phyloP scores from a whole-genome alignment of 2,329 filamentous ascomycete genomes.

The Phoma sp. region DNA sequence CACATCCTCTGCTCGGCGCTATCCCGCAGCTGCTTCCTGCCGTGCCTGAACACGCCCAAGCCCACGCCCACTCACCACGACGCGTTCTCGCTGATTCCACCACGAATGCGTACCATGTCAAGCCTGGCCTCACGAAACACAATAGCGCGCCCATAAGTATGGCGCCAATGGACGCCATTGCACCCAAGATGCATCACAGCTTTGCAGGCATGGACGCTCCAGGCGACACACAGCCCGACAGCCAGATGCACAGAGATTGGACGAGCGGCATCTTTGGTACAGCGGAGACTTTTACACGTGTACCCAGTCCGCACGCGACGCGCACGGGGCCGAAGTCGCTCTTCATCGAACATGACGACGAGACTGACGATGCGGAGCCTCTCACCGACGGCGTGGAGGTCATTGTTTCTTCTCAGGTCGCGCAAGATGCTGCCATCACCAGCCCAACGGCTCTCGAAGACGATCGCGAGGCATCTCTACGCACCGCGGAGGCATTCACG shows the following conservation, averaged over 20 bases:
- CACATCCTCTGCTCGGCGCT: constrained; percentile 11
- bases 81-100: constrained; percentile 30
- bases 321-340: constrained; percentile 20
- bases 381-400: constrained; percentile 28
- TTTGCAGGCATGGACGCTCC: constrained; percentile 48
- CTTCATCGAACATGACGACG: constrained; percentile 26
- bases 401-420: constrained; percentile 36
- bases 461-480: constrained; percentile 27
- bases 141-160: constrained; percentile 41
- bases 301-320: constrained; percentile 13
- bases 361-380: constrained; percentile 23
- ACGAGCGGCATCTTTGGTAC: constrained; percentile 37
- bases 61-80: constrained; percentile 26
- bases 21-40: constrained; percentile 22
- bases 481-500: constrained; percentile 27
- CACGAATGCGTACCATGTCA: constrained; percentile 33
- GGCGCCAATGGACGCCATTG: constrained; percentile 25
- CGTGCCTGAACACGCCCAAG: constrained; percentile 11
- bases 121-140: constrained; percentile 34
- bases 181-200: constrained; percentile 40
- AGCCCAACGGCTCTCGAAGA: constrained; percentile 41
- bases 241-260: constrained; percentile 53
- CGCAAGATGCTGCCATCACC: constrained; percentile 31
- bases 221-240: constrained; percentile 56
- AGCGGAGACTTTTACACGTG: constrained; percentile 16